Conservation (phyloP, 345 rosid genomes). For the Acer yangbiense region DNA sequence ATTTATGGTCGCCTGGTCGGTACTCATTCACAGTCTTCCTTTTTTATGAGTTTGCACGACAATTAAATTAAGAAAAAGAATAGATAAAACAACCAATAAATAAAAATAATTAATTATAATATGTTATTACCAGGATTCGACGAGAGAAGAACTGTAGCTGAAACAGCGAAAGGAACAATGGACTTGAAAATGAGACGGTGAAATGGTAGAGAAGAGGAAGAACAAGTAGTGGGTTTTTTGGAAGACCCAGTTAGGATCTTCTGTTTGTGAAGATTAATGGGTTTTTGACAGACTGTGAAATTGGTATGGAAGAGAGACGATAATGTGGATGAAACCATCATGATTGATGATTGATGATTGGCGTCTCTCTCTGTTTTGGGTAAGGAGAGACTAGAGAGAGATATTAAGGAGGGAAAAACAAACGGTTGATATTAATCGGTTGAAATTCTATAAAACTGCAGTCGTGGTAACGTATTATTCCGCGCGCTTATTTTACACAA, state of each 20-base stretch:
- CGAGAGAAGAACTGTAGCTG: conserved; percentile 66
- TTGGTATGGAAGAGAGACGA: conserved; percentile 31
- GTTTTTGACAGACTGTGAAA: conserved; percentile 28
- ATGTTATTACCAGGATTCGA: conserved; percentile 55
- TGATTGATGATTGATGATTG: background rate
- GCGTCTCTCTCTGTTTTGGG: background rate
- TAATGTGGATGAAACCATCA: conserved; percentile 40
- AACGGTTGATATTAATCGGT: conserved; percentile 27
- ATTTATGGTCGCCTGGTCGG: background rate
- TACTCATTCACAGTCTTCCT: background rate
- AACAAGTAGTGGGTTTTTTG: conserved; percentile 10
- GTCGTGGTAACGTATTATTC: background rate
- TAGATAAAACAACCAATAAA: background rate
- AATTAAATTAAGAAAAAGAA: background rate
- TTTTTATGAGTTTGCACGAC: background rate
- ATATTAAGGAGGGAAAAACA: background rate
- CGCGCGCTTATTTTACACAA: background rate
- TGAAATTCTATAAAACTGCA: background rate
- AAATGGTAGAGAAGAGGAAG: conserved; percentile 27
- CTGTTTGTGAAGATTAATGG: conserved; percentile 26
- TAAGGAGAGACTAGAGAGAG: background rate
- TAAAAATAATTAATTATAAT: background rate
- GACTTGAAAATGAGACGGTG: conserved; percentile 36
- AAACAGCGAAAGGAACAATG: conserved; percentile 63
- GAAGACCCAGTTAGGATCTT: conserved; percentile 5